Base-by-base conservation (phyloP, 306 rosid genomes). In the Pyrus bretschneideri region DNA sequence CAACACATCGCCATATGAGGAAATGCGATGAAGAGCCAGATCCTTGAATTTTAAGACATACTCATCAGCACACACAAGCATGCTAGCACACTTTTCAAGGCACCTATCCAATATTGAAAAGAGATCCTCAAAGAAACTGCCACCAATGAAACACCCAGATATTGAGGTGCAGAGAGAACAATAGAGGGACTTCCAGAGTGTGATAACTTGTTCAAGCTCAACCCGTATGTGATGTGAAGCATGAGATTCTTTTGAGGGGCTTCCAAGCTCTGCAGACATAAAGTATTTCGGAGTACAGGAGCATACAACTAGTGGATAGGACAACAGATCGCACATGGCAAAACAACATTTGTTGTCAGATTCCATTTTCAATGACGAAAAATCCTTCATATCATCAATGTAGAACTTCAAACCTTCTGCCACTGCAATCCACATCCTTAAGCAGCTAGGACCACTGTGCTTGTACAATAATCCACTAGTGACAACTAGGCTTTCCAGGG, bases 161-260 rank as follows among this genome's bases (percentile, higher is more conserved):
- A 79, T 79, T 42, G 86, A 83, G 45, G 83, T 77, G 57, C 81
- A 46, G 49, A 90, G 73, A 81, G 86, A 86, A 70, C 78, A 83
- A 82, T 88, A 90, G 65, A 90, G 88, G 57, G 84, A 78, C 83
- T 82, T 90, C 98, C 98, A 93, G 22, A 77, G 82, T 83, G 88
- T 87, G 78, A 82, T 71, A 72, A 86, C 78, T 60, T 81, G 80
- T 52, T 85, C 91, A 80, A 88, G 84, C 65, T 80, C 78, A 31
- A 57, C 72, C 60, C 82, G 83, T 60, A 75, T 63, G 76, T 71
- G 86, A 40, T 49, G 59, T 35, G 85, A 66, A 79, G 74, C 68
- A 71, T 51, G 74, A 80, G 67, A 44, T 38, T 79, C 68, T 77
- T 82, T 84, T 52, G 46, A 65, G 74, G 85, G 79, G 49, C 68